Base-by-base conservation (phyloP, 345 rosid species). In the Geranium rotundifolium region DNA sequence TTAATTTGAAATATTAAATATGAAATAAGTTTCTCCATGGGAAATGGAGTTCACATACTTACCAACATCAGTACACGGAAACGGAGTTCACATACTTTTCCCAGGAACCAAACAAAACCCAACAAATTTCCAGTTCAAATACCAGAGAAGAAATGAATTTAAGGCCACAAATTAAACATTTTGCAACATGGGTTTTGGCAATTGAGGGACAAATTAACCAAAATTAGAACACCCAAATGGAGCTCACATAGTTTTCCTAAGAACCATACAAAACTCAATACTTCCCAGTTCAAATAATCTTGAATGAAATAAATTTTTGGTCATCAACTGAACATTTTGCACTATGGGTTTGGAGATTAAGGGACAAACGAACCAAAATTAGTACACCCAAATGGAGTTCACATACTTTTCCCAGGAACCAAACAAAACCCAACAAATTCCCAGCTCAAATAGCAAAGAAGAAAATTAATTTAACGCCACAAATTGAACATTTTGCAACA, bases 201-300 rank as follows among this genome's bases (percentile, higher is more conserved):
- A 19, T 39, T n/a, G 10, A 6, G 63, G 56, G 8, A 63, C 54
- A 66, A 20, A 75, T 68, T 56, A 60, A 82, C 87, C 82, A 61
- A 1, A 4, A 34, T 8, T 4, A 34, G 10, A 1, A 8, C 41
- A 34, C 41, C 41, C 6, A 34, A 34, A 1, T 34, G 0, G 10
- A 46, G 52, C 3, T 46, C 0, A 9, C 6, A 46, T 2, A 46
- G 0, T 46, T 46, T 12, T 4, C 4, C 27, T 2, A 34, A 4
- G 41, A 46, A 46, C 14, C 52, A 12, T 3, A 12, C 16, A 46
- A 41, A 41, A 41, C 1, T 5, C n/a, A 41, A 41, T 13, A 6
- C 0, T 2, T 0, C 12, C 12, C 41, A 34, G 4, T 4, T 46
- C 12, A 10, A 46, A 46, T 46, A 46, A 0, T 16, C 3, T 0